Conservation (phyloP, 345 rosid genomes). For the Isatis tinctoria region DNA sequence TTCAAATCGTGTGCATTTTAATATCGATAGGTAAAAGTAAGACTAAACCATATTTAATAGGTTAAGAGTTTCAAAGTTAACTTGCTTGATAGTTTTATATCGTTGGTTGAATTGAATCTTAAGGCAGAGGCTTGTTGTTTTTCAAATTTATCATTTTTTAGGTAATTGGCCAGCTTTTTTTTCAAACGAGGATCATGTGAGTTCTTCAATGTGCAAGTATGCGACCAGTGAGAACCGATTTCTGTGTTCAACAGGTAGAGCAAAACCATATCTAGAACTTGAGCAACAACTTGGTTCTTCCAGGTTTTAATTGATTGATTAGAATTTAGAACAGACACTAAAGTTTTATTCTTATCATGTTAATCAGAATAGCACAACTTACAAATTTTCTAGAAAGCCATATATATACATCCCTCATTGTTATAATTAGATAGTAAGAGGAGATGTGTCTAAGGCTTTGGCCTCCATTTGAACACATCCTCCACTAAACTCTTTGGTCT, state of each 20-base stretch:
- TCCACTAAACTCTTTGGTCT: conserved; percentile 36
- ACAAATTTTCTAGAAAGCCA: neutral
- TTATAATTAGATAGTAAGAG: conserved; percentile 37
- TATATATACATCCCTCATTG: conserved; percentile 35
- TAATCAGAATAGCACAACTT: conserved; percentile 15
- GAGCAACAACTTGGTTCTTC: neutral
- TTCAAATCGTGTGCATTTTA: neutral
- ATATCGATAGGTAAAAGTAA: neutral
- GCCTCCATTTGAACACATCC: conserved; percentile 46
- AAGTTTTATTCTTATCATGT: conserved; percentile 22
- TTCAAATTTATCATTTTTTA: neutral
- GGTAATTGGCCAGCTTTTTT: neutral
- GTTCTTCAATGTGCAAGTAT: neutral
- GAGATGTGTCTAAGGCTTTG: conserved; percentile 52
- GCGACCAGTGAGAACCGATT: neutral
- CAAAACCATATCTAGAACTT: neutral
- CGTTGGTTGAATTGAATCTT: neutral
- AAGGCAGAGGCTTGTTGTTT: neutral
- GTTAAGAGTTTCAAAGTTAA: neutral
- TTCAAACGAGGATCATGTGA: neutral
- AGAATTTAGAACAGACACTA: neutral
- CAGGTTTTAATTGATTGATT: neutral
- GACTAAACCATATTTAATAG: neutral
- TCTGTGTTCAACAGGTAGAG: neutral
- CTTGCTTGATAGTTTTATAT: neutral